Evolutionary conservation across 371 early-diverging fungal species (phyloP), one percentile per base, ranked within the genome.

Genomic region (Lichtheimia ramosa): DNA sequence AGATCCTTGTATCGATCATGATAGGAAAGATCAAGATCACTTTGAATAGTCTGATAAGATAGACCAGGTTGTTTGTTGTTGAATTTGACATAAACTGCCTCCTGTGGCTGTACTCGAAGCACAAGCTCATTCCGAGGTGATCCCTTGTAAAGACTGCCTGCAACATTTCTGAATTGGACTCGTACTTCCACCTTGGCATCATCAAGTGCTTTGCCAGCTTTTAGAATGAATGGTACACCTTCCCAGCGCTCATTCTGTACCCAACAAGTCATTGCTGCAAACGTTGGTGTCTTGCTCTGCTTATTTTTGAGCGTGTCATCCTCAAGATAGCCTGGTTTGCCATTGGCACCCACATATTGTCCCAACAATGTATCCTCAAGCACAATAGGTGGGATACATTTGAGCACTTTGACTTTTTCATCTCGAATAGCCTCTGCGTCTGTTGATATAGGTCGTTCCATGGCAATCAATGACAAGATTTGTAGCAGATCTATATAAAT

Each of bases 51-150:
- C 52, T 82, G 74, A 70, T 80, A 78, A 0, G 81, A 77, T 24
- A 91, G 79, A 3, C 91, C 93, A 7, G 92, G 98, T 55, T 90
- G 85, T 77, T 97, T 97, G 85, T 91, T 94, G 71, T 89, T 92
- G 64, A 96, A 86, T 77, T 97, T 97, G 77, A 97, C 87, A 73
- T 97, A 97, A 14, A 97, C 90, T 8, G 96, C 92, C 69, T 96
- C 96, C 24, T 87, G 77, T 10, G 98, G 98, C 55, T 96, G 96
- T 7, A 97, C 91, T 20, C 96, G 91, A 66, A 97, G 88, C 21
- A 97, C 96, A 23, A 97, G 83, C 73, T 97, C 97, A 77, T 97
- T 97, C 54, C 97, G 88, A 3, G 89, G 83, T 43, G 89, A 65
- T 54, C 82, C 79, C 28, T 61, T 58, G 78, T 93, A 92, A 55